Conservation (phyloP, 331 rosid species). For the Prunus yedoensis region DNA sequence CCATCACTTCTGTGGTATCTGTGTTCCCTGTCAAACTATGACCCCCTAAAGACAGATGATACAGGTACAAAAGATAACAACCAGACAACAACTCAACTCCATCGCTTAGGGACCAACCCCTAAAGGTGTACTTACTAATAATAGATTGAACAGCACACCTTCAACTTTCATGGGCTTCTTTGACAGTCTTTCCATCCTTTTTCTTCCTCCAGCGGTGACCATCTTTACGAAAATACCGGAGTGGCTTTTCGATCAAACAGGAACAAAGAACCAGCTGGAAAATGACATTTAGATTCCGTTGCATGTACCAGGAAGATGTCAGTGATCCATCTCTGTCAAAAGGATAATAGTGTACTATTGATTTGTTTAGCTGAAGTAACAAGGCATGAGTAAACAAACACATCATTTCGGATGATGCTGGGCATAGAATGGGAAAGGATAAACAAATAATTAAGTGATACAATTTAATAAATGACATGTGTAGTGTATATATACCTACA, state of each 20-base stretch:
- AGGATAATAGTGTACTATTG: background rate
- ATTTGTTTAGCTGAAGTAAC: background rate
- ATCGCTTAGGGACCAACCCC: slow-evolving; percentile 17
- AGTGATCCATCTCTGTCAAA: background rate
- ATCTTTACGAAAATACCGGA: slow-evolving; percentile 76
- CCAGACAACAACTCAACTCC: slow-evolving; percentile 19
- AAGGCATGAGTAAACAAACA: background rate
- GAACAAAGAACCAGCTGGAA: slow-evolving; percentile 71
- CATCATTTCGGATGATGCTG: background rate
- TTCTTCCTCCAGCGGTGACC: slow-evolving; percentile 87
- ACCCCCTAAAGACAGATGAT: background rate
- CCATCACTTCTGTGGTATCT: slow-evolving; percentile 4
- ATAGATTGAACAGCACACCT: slow-evolving; percentile 82
- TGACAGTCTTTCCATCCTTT: slow-evolving; percentile 75
- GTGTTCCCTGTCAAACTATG: slow-evolving; percentile 8
- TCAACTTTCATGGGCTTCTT: slow-evolving; percentile 90
- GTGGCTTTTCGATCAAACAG: slow-evolving; percentile 68
- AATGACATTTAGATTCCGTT: slow-evolving; percentile 18
- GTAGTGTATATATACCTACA: background rate
- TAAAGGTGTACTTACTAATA: slow-evolving; percentile 57
- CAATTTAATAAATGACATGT: background rate
- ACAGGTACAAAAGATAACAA: slow-evolving; percentile 10
- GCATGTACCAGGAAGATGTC: slow-evolving; percentile 16
- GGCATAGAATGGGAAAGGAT: background rate
- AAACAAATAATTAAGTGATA: too few relatives aligned